These are phyloP conservation scores for Malus hybrid DNA, from an alignment of 331 rosid species.

Conservation along the genomic window DNA sequence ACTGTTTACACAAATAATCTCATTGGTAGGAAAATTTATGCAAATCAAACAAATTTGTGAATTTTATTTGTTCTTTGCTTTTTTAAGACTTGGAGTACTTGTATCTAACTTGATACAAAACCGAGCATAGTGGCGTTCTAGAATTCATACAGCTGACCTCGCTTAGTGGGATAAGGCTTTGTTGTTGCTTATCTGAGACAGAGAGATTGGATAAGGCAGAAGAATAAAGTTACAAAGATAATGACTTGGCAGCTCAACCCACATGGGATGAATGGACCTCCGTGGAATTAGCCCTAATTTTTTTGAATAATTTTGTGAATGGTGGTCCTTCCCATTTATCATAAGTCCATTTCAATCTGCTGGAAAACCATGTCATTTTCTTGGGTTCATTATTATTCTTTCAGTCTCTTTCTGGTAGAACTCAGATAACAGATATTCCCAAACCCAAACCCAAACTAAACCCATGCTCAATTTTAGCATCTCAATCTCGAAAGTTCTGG, in stretches of 20 bases:
- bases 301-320: neutral
- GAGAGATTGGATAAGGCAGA: constrained; percentile 1
- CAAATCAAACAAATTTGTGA: neutral
- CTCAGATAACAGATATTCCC: neutral
- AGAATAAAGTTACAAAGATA: constrained; percentile 26
- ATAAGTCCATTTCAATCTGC: constrained; percentile 46
- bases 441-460: neutral
- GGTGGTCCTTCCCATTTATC: constrained; percentile 48
- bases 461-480: neutral
- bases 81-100: neutral
- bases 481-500: neutral
- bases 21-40: neutral
- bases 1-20: no score
- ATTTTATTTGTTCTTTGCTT: neutral
- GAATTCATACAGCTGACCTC: accelerated
- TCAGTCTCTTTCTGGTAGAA: neutral
- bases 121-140: no score
- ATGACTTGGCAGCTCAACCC: constrained; percentile 33
- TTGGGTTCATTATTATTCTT: neutral
- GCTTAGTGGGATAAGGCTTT: no score
- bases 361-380: constrained; percentile 9
- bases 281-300: neutral
- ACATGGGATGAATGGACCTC: constrained; percentile 23
- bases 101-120: no score
- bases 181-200: no score